Percentiles rank a stretch among this genome's conserved stretches.
Evolutionary conservation across 2,329 filamentous ascomycete genomes (phyloP).

Genomic region (Simplicillium aogashimaense): DNA sequence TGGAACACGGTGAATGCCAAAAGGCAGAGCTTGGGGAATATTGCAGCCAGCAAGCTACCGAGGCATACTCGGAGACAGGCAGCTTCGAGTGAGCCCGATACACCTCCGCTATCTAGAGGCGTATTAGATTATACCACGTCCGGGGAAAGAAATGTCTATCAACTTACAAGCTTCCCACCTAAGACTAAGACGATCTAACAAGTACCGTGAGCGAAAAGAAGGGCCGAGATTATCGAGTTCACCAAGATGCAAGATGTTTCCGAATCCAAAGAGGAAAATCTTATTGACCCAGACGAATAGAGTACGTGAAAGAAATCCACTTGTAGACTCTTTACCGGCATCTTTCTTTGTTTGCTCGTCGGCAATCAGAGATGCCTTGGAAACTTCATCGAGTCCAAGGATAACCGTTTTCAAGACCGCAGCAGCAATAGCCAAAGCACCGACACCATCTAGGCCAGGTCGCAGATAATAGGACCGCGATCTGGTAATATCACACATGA

Average conservation of each 20-base stretch:
- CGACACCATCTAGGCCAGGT: background rate
- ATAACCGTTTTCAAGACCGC: background rate
- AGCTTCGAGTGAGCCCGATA: no score
- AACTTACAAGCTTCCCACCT: no score
- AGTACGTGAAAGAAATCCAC: slow-evolving; percentile 17
- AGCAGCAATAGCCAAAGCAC: background rate
- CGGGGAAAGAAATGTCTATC: no score
- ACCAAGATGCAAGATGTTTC: slow-evolving; percentile 11
- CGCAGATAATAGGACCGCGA: background rate
- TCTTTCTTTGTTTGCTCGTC: slow-evolving; percentile 2
- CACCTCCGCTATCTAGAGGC: no score
- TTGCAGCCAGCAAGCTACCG: no score
- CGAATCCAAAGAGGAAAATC: slow-evolving; percentile 16
- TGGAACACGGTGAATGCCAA: no score
- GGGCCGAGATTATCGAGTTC: no score
- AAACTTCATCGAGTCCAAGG: background rate
- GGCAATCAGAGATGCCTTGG: background rate
- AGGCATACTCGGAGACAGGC: no score
- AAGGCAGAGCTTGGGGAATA: no score
- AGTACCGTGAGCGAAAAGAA: no score
- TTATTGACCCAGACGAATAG: slow-evolving; percentile 22
- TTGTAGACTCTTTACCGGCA: slow-evolving; percentile 18
- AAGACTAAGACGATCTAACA: no score
- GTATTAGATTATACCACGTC: no score
- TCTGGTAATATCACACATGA: background rate